Percentiles rank a stretch among this genome's conserved stretches.
phyloP scores from a whole-genome alignment of 2,329 filamentous ascomycete genomes.

The Aspergillus brunneoviolaceus region DNA sequence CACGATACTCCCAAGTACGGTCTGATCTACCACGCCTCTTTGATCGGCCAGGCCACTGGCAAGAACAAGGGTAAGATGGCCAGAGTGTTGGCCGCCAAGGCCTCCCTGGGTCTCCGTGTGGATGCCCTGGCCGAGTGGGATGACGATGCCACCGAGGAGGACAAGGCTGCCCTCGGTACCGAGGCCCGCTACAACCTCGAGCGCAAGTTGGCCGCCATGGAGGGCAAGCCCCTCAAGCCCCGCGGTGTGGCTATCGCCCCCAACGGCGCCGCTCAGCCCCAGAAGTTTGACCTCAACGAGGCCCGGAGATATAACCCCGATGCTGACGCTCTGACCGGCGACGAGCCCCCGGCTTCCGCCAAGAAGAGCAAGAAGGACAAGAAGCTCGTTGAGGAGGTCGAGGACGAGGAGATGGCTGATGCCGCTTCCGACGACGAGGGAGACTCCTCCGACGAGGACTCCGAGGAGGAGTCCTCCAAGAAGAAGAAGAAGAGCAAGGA shows the following conservation, averaged over 20 bases:
- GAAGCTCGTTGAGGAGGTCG: slow-evolving; percentile 48
- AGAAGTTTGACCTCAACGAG: slow-evolving; percentile 83
- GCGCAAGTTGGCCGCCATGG: slow-evolving; percentile 58
- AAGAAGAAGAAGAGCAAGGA: slow-evolving; percentile 49
- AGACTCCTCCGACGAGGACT: slow-evolving; percentile 30
- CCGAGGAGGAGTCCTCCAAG: slow-evolving; percentile 31
- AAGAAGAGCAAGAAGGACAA: slow-evolving; percentile 37
- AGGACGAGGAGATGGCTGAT: slow-evolving; percentile 48
- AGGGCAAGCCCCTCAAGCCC: slow-evolving; percentile 84
- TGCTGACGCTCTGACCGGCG: slow-evolving; percentile 76
- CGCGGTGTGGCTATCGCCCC: slow-evolving; percentile 74
- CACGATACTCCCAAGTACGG: slow-evolving; percentile 99
- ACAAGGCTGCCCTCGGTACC: slow-evolving; percentile 78
- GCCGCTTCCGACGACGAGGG: slow-evolving; percentile 37
- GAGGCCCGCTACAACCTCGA: slow-evolving; percentile 51
- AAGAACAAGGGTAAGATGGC: slow-evolving; percentile 99
- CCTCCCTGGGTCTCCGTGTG: slow-evolving; percentile 86
- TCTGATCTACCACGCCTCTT: slow-evolving; percentile 85
- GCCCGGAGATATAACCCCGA: slow-evolving; percentile 92
- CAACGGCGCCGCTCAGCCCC: slow-evolving; percentile 64
- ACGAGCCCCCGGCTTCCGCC: slow-evolving; percentile 54
- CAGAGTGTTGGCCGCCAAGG: slow-evolving; percentile 90
- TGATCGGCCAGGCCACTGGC: slow-evolving; percentile 94
- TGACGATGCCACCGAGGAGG: slow-evolving; percentile 79
- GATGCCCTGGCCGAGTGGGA: slow-evolving; percentile 83